Evolutionary conservation across 768 basidiomycete species (phyloP).

Genomic region (Phanerochaete sordida): DNA sequence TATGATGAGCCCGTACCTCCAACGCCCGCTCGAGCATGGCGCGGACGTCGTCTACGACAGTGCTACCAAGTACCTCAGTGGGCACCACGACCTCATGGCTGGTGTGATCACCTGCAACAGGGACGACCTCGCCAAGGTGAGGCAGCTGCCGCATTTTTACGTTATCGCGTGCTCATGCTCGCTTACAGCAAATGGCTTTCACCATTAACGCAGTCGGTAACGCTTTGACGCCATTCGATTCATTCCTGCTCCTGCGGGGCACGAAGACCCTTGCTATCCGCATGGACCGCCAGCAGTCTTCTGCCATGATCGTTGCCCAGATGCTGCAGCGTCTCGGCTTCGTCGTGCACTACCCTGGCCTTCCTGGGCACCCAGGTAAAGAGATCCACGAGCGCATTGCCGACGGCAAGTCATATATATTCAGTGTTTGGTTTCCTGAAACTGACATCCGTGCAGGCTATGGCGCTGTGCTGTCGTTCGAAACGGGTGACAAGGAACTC

Average conservation of each 20-base stretch:
- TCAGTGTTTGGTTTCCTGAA: background rate
- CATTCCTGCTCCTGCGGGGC: slow-evolving; percentile 92
- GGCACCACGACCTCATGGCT: slow-evolving; percentile 99
- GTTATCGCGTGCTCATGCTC: background rate
- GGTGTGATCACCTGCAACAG: slow-evolving; percentile 91
- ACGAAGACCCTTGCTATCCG: slow-evolving; percentile 95
- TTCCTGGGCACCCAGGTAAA: slow-evolving; percentile 74
- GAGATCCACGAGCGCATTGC: slow-evolving; percentile 92
- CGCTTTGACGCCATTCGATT: slow-evolving; percentile 92
- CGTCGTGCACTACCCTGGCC: slow-evolving; percentile 88
- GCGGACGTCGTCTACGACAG: slow-evolving; percentile 98
- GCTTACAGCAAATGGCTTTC: slow-evolving; percentile 75
- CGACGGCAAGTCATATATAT: slow-evolving; percentile 42
- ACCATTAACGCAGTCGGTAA: slow-evolving; percentile 93
- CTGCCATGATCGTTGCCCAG: slow-evolving; percentile 77
- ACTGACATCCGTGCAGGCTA: slow-evolving; percentile 29
- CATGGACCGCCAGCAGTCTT: slow-evolving; percentile 90
- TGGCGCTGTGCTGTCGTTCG: slow-evolving; percentile 93
- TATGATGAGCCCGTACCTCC: slow-evolving; percentile 99
- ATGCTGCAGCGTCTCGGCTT: slow-evolving; percentile 87
- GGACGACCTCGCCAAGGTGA: slow-evolving; percentile 84
- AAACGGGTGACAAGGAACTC: slow-evolving; percentile 85
- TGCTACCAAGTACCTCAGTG: slow-evolving; percentile 95
- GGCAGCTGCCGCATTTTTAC: slow-evolving; percentile 6
- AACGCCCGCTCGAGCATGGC: slow-evolving; percentile 91